Evolutionary conservation across 1,284 basidiomycete genomes (phyloP).

Genomic region (Coniophora puteana): DNA sequence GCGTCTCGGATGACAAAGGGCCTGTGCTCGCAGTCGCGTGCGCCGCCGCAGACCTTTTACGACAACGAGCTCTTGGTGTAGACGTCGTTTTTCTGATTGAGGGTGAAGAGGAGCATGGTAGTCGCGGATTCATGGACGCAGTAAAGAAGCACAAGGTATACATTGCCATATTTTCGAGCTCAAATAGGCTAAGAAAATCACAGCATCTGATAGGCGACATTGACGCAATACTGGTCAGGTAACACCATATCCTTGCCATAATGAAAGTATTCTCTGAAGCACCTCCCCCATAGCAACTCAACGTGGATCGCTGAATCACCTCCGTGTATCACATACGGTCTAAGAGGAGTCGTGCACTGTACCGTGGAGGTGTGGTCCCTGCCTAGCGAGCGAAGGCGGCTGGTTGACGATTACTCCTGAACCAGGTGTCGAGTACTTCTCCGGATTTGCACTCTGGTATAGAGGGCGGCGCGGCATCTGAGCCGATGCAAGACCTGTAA

Average conservation of each 20-base stretch:
- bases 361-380: conserved; percentile 54
- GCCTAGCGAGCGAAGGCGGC: background rate
- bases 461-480: conserved; percentile 83
- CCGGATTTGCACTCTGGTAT: conserved; percentile 90
- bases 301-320: conserved; percentile 94
- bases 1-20: conserved; percentile 90
- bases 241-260: conserved; percentile 4
- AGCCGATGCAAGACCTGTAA: conserved; percentile 92
- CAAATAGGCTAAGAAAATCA: background rate
- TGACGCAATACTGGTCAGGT: conserved; percentile 86
- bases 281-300: conserved; percentile 64
- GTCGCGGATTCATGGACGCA: conserved; percentile 77
- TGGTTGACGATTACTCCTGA: background rate
- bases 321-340: conserved; percentile 95
- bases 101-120: conserved; percentile 95
- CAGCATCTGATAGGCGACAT: conserved; percentile 79
- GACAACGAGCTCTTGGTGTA: conserved; percentile 70
- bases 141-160: conserved; percentile 73
- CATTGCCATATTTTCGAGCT: background rate
- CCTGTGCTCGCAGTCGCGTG: conserved; percentile 91
- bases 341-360: conserved; percentile 90
- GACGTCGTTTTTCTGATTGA: conserved; percentile 93
- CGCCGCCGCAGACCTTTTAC: conserved; percentile 80
- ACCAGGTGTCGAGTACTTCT: conserved; percentile 58
- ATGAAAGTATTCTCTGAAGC: conserved; percentile 1